These are phyloP conservation scores for Candolleomyces eurysporus DNA, from an alignment of 768 basidiomycete species.

Conservation along the genomic window DNA sequence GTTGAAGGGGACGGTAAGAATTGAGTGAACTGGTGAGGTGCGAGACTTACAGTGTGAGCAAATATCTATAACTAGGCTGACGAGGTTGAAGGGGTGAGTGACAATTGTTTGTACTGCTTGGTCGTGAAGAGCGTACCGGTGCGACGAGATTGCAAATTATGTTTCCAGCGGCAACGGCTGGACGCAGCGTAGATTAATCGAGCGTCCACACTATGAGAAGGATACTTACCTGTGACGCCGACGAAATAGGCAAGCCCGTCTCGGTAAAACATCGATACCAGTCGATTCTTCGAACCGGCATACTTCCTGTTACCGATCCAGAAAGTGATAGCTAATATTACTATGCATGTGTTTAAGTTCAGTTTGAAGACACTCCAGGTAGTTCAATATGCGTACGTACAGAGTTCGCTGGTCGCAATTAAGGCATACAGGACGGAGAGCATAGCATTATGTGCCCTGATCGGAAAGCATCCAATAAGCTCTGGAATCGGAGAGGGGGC, in stretches of 20 bases:
- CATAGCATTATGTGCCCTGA: neutral
- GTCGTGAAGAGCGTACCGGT: neutral
- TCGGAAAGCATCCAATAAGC: neutral
- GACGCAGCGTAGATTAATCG: neutral
- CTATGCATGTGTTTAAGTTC: too few species aligned
- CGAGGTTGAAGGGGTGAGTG: neutral
- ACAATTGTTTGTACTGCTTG: too few species aligned
- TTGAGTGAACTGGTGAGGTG: neutral
- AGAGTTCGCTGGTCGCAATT: neutral
- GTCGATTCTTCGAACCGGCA: too few species aligned
- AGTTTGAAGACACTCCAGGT: too few species aligned
- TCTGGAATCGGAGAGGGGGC: neutral
- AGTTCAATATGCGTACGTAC: neutral
- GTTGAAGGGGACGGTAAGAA: neutral
- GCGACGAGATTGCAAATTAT: neutral
- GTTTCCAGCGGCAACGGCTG: neutral
- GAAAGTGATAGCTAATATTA: too few species aligned
- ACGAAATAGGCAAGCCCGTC: too few species aligned
- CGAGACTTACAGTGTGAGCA: neutral
- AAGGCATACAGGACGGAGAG: neutral
- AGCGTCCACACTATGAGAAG: too few species aligned
- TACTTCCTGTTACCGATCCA: too few species aligned
- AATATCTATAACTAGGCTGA: neutral
- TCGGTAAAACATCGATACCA: too few species aligned
- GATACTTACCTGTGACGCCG: too few species aligned